These are phyloP conservation scores for Fusarium sp. DNA, from an alignment of 2,329 filamentous ascomycete species.

Conservation along the genomic window DNA sequence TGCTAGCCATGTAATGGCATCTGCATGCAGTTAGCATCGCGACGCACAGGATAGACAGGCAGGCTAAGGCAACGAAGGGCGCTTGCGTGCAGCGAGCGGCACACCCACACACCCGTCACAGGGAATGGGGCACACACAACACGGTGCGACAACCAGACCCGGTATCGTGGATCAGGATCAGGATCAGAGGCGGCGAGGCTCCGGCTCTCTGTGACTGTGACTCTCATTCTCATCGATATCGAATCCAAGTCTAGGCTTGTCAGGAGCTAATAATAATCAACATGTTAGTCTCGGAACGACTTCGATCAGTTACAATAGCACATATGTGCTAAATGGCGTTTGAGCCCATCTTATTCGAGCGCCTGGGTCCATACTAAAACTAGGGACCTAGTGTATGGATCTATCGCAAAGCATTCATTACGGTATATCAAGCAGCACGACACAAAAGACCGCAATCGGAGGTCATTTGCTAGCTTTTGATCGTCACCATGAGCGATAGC, in stretches of 20 bases:
- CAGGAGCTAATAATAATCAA: constrained; percentile 1
- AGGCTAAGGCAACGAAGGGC: constrained; percentile 22
- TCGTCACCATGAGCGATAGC: neutral
- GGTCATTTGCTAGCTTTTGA: neutral
- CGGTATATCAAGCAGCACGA: neutral
- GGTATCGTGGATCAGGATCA: constrained; percentile 41
- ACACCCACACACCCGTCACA: constrained; percentile 40
- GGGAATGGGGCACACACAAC: constrained; percentile 32
- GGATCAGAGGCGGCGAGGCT: constrained; percentile 36
- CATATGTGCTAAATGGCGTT: neutral
- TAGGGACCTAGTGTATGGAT: constrained; percentile 15
- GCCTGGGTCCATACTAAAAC: constrained; percentile 13
- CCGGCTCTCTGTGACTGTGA: constrained; percentile 7
- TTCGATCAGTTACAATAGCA: constrained; percentile 9
- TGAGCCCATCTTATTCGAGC: constrained; percentile 7
- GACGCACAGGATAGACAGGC: constrained; percentile 27
- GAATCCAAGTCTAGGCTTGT: neutral
- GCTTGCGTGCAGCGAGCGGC: constrained; percentile 31
- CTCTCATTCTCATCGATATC: constrained; percentile 5
- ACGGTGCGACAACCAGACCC: constrained; percentile 50
- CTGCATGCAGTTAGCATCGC: constrained; percentile 44
- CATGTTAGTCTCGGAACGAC: constrained; percentile 4
- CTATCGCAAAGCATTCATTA: constrained; percentile 1
- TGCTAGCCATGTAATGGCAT: constrained; percentile 40
- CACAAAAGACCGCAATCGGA: constrained; percentile 13